Base-by-base conservation (phyloP, 2,329 filamentous ascomycete genomes). In the Ophiostoma ulmi region DNA sequence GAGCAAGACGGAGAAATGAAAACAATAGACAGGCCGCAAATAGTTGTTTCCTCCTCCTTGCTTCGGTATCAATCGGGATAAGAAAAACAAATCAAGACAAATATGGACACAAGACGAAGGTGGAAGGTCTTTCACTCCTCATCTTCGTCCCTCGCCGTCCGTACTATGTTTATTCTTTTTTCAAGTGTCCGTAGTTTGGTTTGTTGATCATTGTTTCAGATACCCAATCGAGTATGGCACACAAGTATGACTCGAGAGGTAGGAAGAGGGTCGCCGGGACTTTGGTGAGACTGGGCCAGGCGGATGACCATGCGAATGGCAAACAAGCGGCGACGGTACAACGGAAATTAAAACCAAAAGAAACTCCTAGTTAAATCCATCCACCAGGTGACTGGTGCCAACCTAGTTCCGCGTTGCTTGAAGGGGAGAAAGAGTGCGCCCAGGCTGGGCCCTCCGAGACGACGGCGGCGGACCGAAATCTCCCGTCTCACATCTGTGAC, bases 351-450 rank as follows among this genome's bases (percentile, higher is more conserved):
- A 65, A 72, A 73, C 69, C 71, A 70, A 73, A 72, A 74, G 22
- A 41, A 65, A 73, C 73, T 74, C 72, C 73, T 71, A 73, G 72
- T 71, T 70, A 71, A 72, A 72, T 72, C 72, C 73, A 72, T 74
- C 71, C 68, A 70, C 70, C 73, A 71, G 71, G 67, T 67, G 48
- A 63, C 71, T 66, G 70, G 58, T 39, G 67, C 67, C 52, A 66
- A 70, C 64, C 67, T 67, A 66, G 41, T 67, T 64, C 68, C 65
- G 58, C 44, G 36, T 26, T 71, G 71, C 65, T 69, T 58, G 58
- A 38, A 31, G 31, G 3, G 65, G 44, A 68, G 66, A 67, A 63
- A 72, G 68, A 70, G 64, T 71, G 68, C 38, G 41, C 52, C 61
- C 63, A 38, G 55, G 52, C 70, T 48, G 48, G 52, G 31, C 58